These are phyloP conservation scores for Pythium myriotylum DNA, from an alignment of 352 stramenopile genomes.

Conservation along the genomic window DNA sequence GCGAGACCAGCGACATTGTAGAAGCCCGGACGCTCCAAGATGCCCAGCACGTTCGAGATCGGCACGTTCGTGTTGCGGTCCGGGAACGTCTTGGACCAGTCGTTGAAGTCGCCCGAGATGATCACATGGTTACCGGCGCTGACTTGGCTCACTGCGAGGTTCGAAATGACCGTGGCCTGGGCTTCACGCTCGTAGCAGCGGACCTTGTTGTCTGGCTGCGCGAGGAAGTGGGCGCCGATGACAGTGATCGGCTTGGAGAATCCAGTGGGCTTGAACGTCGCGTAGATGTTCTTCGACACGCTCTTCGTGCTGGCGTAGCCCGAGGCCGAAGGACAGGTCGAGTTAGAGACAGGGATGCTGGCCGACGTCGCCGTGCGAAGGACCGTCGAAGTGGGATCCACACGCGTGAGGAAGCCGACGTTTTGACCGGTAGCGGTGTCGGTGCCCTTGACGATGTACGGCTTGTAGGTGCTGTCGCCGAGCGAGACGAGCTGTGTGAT, in stretches of 20 bases:
- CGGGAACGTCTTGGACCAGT: slow-evolving; percentile 48
- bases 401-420: slow-evolving; percentile 58
- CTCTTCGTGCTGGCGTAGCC: slow-evolving; percentile 47
- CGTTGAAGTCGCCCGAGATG: slow-evolving; percentile 71
- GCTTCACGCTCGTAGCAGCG: slow-evolving; percentile 69
- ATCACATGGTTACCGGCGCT: slow-evolving; percentile 54
- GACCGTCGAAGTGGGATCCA: slow-evolving; percentile 56
- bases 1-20: slow-evolving; percentile 48
- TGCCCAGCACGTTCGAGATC: slow-evolving; percentile 53
- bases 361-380: slow-evolving; percentile 38
- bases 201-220: slow-evolving; percentile 56
- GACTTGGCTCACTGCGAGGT: slow-evolving; percentile 44
- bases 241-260: slow-evolving; percentile 71
- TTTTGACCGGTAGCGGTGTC: slow-evolving; percentile 77
- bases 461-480: slow-evolving; percentile 60
- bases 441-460: slow-evolving; percentile 57
- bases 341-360: slow-evolving; percentile 51
- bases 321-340: slow-evolving; percentile 47
- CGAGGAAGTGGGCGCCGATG: slow-evolving; percentile 66
- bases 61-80: slow-evolving; percentile 70
- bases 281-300: slow-evolving; percentile 76
- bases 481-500: slow-evolving; percentile 48
- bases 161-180: slow-evolving; percentile 56
- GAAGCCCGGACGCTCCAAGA: slow-evolving; percentile 50
- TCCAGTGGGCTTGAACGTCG: slow-evolving; percentile 61